Evolutionary conservation across 2,329 filamentous ascomycete species (phyloP), one percentile per base, ranked within the genome.

Genomic region (Aspergillus brasiliensis): DNA sequence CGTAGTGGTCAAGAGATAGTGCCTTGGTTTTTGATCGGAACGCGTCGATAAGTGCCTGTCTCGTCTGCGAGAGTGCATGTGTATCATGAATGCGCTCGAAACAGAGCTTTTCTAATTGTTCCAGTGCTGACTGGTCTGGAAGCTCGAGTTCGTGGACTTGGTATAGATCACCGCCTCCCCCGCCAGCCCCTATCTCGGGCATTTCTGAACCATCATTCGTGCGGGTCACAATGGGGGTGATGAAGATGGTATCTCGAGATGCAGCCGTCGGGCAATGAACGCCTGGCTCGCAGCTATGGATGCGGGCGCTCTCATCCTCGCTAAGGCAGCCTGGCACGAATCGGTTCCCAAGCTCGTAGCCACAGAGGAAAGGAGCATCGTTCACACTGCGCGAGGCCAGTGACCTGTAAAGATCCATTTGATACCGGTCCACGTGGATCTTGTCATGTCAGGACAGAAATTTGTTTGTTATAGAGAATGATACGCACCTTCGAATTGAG

Each of bases 211-310:
- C 90, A 55, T 84, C 76, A 1, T 44, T 56, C 3, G 65, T 67
- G 27, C 88, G 86, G 4, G 87, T 86, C 15, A 97, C 83, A 44
- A 97, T 88, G 0, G 93, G 93, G 6, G 86, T 86, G 56, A 97
- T 94, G 70, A 85, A 88, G 6, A 97, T 88, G 0, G 90, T 83
- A 71, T 81, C 65, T 70, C 72, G 51, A 78, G 80, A 72, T 38
- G 77, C 77, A 53, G 75, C 73, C 8, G 65, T 72, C 6, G 73
- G 71, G 63, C 80, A 88, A 65, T 71, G 69, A 15, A 74, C 67
- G 13, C 88, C 90, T 63, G 86, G 88, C 69, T 96, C 92, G 67
- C 94, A 97, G 69, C 91, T 96, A 73, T 98, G 94, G 6, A 98
- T 81, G 2, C 89, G 86, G 0, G 86, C 86, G 19, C 80, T 78